phyloP scores from a whole-genome alignment of 345 rosid species.

The Pistacia atlantica region DNA sequence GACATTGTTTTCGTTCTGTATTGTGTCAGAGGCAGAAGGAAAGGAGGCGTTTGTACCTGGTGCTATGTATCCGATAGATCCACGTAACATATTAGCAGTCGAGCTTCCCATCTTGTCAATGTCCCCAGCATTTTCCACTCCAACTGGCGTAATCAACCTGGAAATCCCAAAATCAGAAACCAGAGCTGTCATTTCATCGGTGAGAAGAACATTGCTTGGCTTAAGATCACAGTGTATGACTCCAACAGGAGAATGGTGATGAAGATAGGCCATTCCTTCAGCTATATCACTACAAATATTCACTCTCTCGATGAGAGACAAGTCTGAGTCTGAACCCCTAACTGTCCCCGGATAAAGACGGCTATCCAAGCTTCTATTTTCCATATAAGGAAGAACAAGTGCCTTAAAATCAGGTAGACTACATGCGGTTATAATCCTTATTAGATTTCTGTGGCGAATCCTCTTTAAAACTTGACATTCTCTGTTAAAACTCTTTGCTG shows the following conservation, averaged over 20 bases:
- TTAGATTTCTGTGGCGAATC: constrained; percentile 59
- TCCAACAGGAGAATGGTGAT: constrained; percentile 57
- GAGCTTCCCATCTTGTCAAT: constrained; percentile 52
- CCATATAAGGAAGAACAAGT: constrained; percentile 58
- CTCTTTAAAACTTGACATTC: constrained; percentile 62
- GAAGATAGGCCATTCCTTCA: constrained; percentile 68
- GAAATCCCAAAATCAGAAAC: constrained; percentile 67
- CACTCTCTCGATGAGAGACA: constrained; percentile 53
- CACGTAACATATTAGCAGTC: constrained; percentile 48
- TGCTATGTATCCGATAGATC: constrained; percentile 59
- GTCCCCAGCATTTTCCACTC: constrained; percentile 31
- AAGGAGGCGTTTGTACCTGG: constrained; percentile 45
- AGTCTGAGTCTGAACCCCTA: constrained; percentile 37
- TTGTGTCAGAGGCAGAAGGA: not conserved
- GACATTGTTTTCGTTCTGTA: not conserved
- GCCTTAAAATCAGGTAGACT: constrained; percentile 64
- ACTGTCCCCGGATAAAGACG: constrained; percentile 39
- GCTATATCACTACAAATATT: constrained; percentile 60
- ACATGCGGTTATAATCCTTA: constrained; percentile 60
- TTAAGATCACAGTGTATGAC: constrained; percentile 65
- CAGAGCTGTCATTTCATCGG: constrained; percentile 62
- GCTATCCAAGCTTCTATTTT: constrained; percentile 56
- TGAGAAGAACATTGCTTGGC: constrained; percentile 68
- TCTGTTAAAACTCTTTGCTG: constrained; percentile 56
- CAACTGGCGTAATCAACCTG: constrained; percentile 41